These are phyloP conservation scores for Carpinus fangiana DNA, from an alignment of 306 rosid genomes.

Conservation along the genomic window DNA sequence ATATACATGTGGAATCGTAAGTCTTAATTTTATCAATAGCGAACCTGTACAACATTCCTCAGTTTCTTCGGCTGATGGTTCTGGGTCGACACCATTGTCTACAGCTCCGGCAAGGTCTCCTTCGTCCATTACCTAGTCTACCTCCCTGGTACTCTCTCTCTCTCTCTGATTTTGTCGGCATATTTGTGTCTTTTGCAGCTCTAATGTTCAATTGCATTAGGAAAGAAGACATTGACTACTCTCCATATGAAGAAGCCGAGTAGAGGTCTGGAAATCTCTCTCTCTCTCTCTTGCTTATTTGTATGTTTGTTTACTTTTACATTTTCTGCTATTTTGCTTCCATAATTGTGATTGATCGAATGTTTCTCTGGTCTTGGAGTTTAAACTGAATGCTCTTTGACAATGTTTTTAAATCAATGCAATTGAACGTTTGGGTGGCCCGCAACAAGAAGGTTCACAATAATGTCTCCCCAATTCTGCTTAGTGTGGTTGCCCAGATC, in stretches of 20 bases:
- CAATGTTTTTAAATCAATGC: background rate
- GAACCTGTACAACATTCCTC: background rate
- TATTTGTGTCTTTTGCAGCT: constrained; percentile 91
- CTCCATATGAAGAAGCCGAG: constrained; percentile 98
- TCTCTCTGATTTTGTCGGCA: constrained; percentile 45
- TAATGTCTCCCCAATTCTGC: no score
- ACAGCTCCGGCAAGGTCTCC: constrained; percentile 76
- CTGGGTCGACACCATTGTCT: constrained; percentile 97
- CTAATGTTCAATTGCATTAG: constrained; percentile 98
- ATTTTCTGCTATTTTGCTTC: constrained; percentile 9
- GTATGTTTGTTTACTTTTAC: background rate
- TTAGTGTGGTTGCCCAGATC: no score
- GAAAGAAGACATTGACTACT: constrained; percentile 89
- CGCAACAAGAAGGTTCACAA: no score
- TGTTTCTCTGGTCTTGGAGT: background rate
- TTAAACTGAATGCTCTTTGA: background rate
- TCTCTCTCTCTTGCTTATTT: no score
- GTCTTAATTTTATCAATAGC: background rate
- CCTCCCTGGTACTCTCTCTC: constrained; percentile 53
- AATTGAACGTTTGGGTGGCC: no score
- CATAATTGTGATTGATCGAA: background rate
- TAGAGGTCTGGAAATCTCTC: constrained; percentile 62
- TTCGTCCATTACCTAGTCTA: constrained; percentile 71
- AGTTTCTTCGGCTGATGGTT: constrained; percentile 81
- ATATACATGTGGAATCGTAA: background rate